These are phyloP conservation scores for Petrea volubilis DNA, from an alignment of 257 asterid genomes.

Conservation along the genomic window DNA sequence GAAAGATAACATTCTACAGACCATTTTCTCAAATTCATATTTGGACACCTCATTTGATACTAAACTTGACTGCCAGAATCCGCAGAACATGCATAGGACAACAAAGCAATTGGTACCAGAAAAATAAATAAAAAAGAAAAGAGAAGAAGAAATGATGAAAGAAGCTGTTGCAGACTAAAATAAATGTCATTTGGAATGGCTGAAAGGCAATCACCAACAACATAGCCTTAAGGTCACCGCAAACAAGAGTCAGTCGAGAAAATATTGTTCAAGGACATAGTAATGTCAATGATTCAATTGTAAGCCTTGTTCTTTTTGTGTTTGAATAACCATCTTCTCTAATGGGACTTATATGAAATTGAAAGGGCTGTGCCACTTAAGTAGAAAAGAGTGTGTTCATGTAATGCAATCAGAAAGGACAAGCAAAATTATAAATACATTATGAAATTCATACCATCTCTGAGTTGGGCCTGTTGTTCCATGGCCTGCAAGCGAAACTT, in stretches of 20 bases:
- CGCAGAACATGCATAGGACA: neutral
- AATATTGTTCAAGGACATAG: neutral
- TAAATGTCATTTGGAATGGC: neutral
- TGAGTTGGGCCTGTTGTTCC: conserved; percentile 85
- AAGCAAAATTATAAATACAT: neutral
- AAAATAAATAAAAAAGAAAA: no score
- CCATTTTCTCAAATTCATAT: neutral
- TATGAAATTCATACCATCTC: conserved; percentile 56
- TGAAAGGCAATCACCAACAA: neutral
- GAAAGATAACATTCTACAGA: neutral
- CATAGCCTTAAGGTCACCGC: neutral
- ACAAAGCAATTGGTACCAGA: neutral
- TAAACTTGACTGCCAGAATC: neutral
- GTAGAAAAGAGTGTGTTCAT: neutral
- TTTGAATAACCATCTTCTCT: neutral
- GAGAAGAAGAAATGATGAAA: neutral
- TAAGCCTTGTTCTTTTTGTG: neutral
- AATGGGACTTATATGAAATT: no score
- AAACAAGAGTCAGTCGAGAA: neutral
- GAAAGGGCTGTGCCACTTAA: neutral
- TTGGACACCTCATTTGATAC: neutral
- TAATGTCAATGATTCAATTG: neutral
- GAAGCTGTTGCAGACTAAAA: neutral
- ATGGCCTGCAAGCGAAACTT: conserved; percentile 77
- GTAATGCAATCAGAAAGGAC: neutral